Percentiles rank a stretch among this genome's conserved stretches.
These are phyloP conservation scores for Entelexis sorbosivorans DNA, from an alignment of 1,139 yeast genomes.

Conservation along the genomic window DNA sequence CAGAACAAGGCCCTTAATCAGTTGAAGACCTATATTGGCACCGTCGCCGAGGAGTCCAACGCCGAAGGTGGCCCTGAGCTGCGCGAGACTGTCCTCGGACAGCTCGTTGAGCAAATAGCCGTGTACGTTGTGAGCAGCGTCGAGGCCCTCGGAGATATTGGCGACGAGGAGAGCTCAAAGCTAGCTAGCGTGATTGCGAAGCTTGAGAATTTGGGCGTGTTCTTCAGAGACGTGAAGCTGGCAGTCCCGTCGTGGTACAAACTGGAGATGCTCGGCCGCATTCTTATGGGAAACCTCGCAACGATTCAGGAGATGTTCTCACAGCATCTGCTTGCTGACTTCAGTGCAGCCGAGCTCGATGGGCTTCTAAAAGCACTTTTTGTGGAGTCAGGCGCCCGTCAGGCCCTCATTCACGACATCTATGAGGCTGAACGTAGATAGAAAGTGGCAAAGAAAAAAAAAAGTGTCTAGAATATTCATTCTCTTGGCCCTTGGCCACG, in stretches of 20 bases:
- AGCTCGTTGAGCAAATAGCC: conserved; percentile 28
- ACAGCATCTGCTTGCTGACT: conserved; percentile 63
- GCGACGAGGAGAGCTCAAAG: conserved; percentile 29
- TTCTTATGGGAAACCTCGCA: conserved; percentile 39
- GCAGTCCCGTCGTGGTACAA: conserved; percentile 34
- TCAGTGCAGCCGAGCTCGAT: conserved; percentile 55
- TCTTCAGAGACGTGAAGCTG: conserved; percentile 26
- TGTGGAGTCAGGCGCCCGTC: conserved; percentile 42
- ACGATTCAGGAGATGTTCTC: conserved; percentile 62
- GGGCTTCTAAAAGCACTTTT: conserved; percentile 51
- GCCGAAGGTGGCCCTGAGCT: conserved; percentile 18
- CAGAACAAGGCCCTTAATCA: conserved; percentile 5
- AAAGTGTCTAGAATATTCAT: no score
- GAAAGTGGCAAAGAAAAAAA: neutral
- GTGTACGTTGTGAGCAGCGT: conserved; percentile 25
- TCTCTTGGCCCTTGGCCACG: no score
- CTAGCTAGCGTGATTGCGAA: conserved; percentile 25
- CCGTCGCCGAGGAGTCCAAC: conserved; percentile 10
- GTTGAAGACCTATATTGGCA: conserved; percentile 7
- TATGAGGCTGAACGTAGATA: neutral
- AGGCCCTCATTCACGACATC: conserved; percentile 1
- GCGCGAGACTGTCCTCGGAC: conserved; percentile 26
- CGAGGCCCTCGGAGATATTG: conserved; percentile 27
- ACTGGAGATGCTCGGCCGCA: conserved; percentile 30
- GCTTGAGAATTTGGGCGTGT: conserved; percentile 24